Conservation (phyloP, 2,329 filamentous ascomycete species). For the Didymella pinodella region DNA sequence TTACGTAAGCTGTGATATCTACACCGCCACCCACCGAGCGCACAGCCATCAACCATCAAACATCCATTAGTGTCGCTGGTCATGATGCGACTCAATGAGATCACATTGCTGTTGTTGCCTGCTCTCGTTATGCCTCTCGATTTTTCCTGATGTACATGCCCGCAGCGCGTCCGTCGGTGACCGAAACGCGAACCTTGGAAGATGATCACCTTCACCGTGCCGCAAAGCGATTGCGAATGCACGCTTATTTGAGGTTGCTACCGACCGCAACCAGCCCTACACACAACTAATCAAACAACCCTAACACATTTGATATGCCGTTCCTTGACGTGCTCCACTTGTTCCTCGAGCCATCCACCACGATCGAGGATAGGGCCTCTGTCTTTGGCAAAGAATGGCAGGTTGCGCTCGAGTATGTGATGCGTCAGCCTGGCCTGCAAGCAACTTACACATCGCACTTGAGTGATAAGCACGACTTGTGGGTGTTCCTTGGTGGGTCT, state of each 20-base stretch:
- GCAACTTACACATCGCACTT: not conserved
- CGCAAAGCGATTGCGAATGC: not conserved
- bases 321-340: conserved; percentile 6
- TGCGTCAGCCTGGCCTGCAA: conserved; percentile 2
- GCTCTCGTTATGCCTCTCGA: too few species aligned
- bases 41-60: too few species aligned
- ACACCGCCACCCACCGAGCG: too few species aligned
- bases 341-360: not conserved
- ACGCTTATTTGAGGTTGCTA: not conserved
- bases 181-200: not conserved
- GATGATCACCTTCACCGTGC: not conserved
- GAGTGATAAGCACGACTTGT: not conserved
- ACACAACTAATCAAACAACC: too few species aligned
- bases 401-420: conserved; percentile 9
- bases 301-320: conserved; percentile 1
- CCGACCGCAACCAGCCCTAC: not conserved
- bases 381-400: conserved; percentile 13
- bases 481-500: conserved; percentile 4
- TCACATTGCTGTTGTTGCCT: too few species aligned
- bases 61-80: too few species aligned
- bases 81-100: too few species aligned
- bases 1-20: too few species aligned
- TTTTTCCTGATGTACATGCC: too few species aligned
- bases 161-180: not conserved
- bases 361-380: not conserved